Base-by-base conservation (phyloP, 345 rosid genomes). In the Hibiscus trionum region DNA sequence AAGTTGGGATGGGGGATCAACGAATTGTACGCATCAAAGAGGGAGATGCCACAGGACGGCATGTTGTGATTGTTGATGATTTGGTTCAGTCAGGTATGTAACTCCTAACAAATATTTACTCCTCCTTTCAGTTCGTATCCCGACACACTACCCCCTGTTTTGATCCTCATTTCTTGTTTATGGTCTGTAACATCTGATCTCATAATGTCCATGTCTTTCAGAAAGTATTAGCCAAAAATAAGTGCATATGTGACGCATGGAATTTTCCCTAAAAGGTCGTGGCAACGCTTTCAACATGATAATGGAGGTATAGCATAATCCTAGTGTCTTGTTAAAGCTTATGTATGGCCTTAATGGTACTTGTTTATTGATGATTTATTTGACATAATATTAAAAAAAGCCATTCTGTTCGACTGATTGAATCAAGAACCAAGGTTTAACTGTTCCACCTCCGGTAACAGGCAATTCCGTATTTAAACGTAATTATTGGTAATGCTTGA, bases 221-320 rank as follows among this genome's bases (percentile, higher is more conserved):
- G 99, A 95, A 82, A 89, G 90, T 86, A 61, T 80, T 95, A 80
- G 99, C 93, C n/a, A 33, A 90, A 79, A 79, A 82, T 95, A 73
- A 95, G 99, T 31, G 99, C 99, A 11, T 91, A 90, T 65, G 97
- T 95, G 66, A 91, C 99, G 0, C 99, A 95, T 66, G 99, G 97
- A 26, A 95, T 92, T 70, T 95, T 95, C 83, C 99, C 97, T 11
- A 88, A 92, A 56, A 85, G 75, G 24, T 88, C 99, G 19, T 95
- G 97, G 97, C 86, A 88, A 70, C 96, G 96, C 73, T 95, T 91
- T 81, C 68, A 90, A 76, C 83, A 82, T 76, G 96, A 91, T 76
- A 81, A 78, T 71, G 96, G 86, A 90, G 99, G 98, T 94, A 42
- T 9, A 3, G 50, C 24, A 2, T 3, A 21, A 29, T 49, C 56